A percentile compares a stretch with the other conserved stretches of the same genome.
phyloP scores from a whole-genome alignment of 371 early-diverging fungal genomes.

The Dipsacomyces acuminosporus region DNA sequence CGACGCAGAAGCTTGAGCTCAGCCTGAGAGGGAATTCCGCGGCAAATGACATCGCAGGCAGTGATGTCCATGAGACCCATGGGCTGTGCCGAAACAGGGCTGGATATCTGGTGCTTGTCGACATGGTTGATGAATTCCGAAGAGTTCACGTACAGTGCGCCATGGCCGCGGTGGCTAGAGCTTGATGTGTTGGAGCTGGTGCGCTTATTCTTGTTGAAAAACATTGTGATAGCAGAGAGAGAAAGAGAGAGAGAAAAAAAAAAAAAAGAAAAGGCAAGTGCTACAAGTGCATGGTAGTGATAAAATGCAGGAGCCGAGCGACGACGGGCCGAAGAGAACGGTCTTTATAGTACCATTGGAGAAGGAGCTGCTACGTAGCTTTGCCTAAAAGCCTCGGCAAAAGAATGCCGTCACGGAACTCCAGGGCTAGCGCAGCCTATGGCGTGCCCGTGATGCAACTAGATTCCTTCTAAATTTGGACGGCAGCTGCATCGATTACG shows the following conservation, averaged over 20 bases:
- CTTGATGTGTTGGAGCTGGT: not conserved
- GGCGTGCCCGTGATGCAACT: too few relatives aligned
- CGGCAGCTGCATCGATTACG: too few relatives aligned
- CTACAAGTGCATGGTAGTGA: too few relatives aligned
- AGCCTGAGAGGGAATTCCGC: constrained; percentile 23
- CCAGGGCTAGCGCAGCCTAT: too few relatives aligned
- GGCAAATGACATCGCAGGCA: constrained; percentile 44
- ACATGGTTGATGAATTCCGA: constrained; percentile 43
- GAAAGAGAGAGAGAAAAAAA: not conserved
- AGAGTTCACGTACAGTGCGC: constrained; percentile 30
- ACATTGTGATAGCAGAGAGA: too few relatives aligned
- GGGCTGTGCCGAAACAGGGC: constrained; percentile 38
- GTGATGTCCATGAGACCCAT: constrained; percentile 45
- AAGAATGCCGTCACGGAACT: too few relatives aligned
- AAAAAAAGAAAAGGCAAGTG: constrained; percentile 1
- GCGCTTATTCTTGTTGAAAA: constrained; percentile 25
- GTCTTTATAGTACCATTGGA: too few relatives aligned
- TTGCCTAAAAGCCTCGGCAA: too few relatives aligned
- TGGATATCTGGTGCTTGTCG: constrained; percentile 40
- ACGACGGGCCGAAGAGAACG: too few relatives aligned
- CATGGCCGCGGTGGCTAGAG: constrained; percentile 3
- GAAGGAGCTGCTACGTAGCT: too few relatives aligned
- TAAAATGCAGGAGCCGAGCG: too few relatives aligned
- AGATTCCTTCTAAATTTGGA: too few relatives aligned
- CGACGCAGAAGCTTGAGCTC: constrained; percentile 42